Evolutionary conservation across 148 eudicot species (phyloP).

Genomic region (Suaeda aralocaspica): DNA sequence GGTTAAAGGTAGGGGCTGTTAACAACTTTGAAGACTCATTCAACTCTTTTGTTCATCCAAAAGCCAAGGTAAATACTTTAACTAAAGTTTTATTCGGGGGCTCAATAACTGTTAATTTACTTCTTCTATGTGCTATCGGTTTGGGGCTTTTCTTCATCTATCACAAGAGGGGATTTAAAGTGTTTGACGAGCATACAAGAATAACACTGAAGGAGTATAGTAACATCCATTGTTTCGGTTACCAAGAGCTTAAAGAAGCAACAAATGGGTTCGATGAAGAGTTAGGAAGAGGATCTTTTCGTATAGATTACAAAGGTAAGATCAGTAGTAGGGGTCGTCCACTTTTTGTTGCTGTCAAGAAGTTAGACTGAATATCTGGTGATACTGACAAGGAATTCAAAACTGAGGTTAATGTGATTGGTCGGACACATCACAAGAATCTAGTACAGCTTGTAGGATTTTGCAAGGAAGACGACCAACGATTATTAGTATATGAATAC

Average conservation of each 20-base stretch:
- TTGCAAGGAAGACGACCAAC: conserved; percentile 44
- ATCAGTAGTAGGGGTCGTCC: conserved; percentile 13
- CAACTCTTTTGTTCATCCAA: not conserved
- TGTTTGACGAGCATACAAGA: conserved; percentile 3
- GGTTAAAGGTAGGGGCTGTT: conserved; percentile 16
- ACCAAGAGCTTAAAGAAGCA: conserved; percentile 38
- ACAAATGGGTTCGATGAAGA: conserved; percentile 45
- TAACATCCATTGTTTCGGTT: conserved; percentile 30
- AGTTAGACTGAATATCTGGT: conserved; percentile 16
- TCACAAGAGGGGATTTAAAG: conserved; percentile 2
- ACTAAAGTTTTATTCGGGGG: conserved; percentile 21
- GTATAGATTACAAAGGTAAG: conserved; percentile 44
- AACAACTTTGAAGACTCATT: not conserved
- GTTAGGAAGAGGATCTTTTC: conserved; percentile 19
- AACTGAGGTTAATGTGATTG: conserved; percentile 42
- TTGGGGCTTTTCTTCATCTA: conserved; percentile 14
- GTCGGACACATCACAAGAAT: conserved; percentile 45
- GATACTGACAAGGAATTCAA: conserved; percentile 49
- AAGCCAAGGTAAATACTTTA: not conserved
- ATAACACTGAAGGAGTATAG: conserved; percentile 14
- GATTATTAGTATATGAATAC: conserved; percentile 40
- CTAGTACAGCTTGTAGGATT: conserved; percentile 45
- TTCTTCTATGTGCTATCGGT: conserved; percentile 7
- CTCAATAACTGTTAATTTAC: conserved; percentile 19
- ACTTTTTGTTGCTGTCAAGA: conserved; percentile 11